Conservation (phyloP, 148 eudicot genomes). For the Rhododendron kiyosumense region DNA sequence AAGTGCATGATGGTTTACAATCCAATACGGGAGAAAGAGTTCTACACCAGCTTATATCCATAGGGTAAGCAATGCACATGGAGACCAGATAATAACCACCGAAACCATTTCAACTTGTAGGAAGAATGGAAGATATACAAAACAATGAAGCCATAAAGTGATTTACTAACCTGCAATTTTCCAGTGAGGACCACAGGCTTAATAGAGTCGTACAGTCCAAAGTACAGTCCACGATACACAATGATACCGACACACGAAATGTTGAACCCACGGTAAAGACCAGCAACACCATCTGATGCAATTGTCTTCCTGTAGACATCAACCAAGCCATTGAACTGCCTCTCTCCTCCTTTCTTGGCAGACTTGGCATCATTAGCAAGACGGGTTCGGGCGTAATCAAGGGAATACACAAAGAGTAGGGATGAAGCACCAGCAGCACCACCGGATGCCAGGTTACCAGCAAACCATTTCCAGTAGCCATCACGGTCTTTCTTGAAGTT, state of each 20-base stretch:
- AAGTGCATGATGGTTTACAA: neutral
- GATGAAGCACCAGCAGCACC: constrained; percentile 74
- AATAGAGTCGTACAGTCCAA: constrained; percentile 66
- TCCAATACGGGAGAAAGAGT: neutral
- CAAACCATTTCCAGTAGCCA: constrained; percentile 35
- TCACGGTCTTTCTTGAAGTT: constrained; percentile 69
- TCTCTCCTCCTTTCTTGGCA: constrained; percentile 56
- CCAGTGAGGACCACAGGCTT: constrained; percentile 71
- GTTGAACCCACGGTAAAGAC: constrained; percentile 77
- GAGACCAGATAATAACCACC: neutral
- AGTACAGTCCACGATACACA: constrained; percentile 80
- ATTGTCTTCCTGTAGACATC: constrained; percentile 68
- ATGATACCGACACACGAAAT: constrained; percentile 66
- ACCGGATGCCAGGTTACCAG: constrained; percentile 56
- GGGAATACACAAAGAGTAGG: constrained; percentile 52
- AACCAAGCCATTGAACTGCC: constrained; percentile 65
- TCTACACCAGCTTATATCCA: neutral
- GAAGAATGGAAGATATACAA: neutral
- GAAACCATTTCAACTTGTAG: neutral
- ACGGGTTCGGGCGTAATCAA: constrained; percentile 70
- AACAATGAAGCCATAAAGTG: too few relatives aligned
- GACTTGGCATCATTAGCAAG: constrained; percentile 59
- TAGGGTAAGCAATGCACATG: neutral
- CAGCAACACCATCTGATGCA: constrained; percentile 60
- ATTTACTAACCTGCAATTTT: constrained; percentile 43